Percentiles rank a stretch among this genome's conserved stretches.
Evolutionary conservation across 1,284 basidiomycete genomes (phyloP).

Genomic region (Somion occarium): DNA sequence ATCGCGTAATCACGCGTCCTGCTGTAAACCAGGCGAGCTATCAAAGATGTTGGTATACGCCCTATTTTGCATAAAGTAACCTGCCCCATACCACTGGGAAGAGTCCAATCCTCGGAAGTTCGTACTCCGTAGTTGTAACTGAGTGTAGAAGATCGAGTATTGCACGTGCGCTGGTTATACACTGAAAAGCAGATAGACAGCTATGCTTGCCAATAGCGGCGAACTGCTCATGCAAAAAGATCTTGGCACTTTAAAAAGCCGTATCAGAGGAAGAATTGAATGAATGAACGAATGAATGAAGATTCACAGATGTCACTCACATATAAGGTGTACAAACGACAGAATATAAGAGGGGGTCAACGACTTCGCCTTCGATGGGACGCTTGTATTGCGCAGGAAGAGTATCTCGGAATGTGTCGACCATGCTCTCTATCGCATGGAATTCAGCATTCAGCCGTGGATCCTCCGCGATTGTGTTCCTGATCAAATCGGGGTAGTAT

Average conservation of each 20-base stretch:
- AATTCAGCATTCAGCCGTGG: conserved; percentile 59
- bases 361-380: conserved; percentile 44
- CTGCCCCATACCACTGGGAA: conserved; percentile 50
- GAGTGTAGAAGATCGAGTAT: conserved; percentile 59
- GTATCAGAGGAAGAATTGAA: no score
- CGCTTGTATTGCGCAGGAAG: conserved; percentile 53
- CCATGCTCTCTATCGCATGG: conserved; percentile 55
- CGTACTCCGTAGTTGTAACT: conserved; percentile 61
- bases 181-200: conserved; percentile 61
- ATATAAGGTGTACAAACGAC: conserved; percentile 57
- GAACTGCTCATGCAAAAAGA: conserved; percentile 66
- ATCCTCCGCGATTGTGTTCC: conserved; percentile 32
- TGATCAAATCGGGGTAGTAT: conserved; percentile 26
- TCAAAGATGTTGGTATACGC: conserved; percentile 4
- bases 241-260: conserved; percentile 55
- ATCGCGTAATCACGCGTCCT: conserved; percentile 56
- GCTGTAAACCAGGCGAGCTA: conserved; percentile 63
- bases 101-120: conserved; percentile 56
- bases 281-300: background rate
- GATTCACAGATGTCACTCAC: conserved; percentile 36
- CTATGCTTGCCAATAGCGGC: conserved; percentile 48
- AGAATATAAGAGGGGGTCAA: conserved; percentile 64
- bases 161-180: conserved; percentile 54
- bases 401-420: conserved; percentile 50
- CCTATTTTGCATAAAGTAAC: background rate